Percentiles rank a stretch among this genome's conserved stretches.
Conservation (phyloP, 2,329 filamentous ascomycete species). For the Calonectria montana region DNA sequence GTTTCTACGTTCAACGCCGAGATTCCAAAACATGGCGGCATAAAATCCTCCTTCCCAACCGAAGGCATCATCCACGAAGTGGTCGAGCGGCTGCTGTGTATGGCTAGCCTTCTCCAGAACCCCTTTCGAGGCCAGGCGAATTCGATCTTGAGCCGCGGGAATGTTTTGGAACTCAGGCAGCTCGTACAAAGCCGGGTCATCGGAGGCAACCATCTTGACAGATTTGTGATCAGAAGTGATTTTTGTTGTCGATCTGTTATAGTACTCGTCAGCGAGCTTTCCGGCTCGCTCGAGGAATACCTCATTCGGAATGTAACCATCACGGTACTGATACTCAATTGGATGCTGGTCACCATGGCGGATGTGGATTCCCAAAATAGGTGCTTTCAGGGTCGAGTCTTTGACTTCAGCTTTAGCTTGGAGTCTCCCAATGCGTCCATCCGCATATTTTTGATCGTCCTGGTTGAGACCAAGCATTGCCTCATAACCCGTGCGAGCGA, state of each 20-base stretch:
- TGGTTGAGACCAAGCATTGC: constrained; percentile 77
- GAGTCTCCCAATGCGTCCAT: constrained; percentile 68
- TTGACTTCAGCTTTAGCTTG: constrained; percentile 57
- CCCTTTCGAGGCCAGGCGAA: constrained; percentile 77
- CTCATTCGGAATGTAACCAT: constrained; percentile 81
- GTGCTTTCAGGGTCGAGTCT: constrained; percentile 52
- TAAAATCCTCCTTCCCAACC: constrained; percentile 94
- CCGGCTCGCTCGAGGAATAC: constrained; percentile 72
- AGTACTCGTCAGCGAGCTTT: constrained; percentile 62
- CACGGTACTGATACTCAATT: constrained; percentile 79
- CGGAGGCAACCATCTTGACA: constrained; percentile 77
- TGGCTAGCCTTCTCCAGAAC: constrained; percentile 54
- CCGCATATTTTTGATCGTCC: constrained; percentile 75
- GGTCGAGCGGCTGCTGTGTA: constrained; percentile 65
- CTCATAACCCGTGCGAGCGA: constrained; percentile 78
- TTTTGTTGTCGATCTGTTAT: constrained; percentile 56
- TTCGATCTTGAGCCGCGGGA: constrained; percentile 77
- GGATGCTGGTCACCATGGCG: constrained; percentile 85
- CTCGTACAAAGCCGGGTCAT: constrained; percentile 81
- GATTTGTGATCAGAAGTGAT: constrained; percentile 52
- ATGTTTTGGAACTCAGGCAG: constrained; percentile 70
- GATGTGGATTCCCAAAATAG: constrained; percentile 77
- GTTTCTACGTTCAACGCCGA: constrained; percentile 65
- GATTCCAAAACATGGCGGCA: constrained; percentile 81
- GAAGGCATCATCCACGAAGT: constrained; percentile 79